phyloP scores from a whole-genome alignment of 2,329 filamentous ascomycete species.

The Epichloe scottii region DNA sequence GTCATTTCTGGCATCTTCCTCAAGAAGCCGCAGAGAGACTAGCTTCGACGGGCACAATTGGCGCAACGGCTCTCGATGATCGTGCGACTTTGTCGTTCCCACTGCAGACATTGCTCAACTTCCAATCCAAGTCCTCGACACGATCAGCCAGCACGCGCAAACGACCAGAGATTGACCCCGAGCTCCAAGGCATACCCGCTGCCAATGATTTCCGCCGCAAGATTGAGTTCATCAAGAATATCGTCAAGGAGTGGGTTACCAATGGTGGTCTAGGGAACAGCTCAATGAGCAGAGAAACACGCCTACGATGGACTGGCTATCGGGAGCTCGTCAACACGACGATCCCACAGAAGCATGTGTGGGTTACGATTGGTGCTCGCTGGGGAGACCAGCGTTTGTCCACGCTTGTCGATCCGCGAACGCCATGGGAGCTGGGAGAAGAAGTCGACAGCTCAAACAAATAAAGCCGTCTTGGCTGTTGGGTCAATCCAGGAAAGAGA shows the following conservation, averaged over 20 bases:
- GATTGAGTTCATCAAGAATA: constrained; percentile 56
- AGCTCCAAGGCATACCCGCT: constrained; percentile 50
- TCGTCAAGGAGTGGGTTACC: constrained; percentile 58
- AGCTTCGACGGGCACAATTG: constrained; percentile 51
- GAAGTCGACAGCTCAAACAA: constrained; percentile 26
- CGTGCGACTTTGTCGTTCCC: constrained; percentile 61
- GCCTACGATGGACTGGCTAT: constrained; percentile 46
- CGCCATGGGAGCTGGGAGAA: constrained; percentile 39
- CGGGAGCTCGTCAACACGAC: constrained; percentile 41
- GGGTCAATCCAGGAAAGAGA: background rate
- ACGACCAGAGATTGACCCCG: constrained; percentile 47
- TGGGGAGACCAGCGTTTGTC: constrained; percentile 44
- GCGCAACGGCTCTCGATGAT: constrained; percentile 56
- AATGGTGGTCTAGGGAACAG: constrained; percentile 60
- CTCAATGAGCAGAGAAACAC: constrained; percentile 39
- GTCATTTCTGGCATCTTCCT: constrained; percentile 66
- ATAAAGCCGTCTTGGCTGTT: constrained; percentile 7
- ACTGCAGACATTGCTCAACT: constrained; percentile 62
- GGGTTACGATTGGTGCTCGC: constrained; percentile 55
- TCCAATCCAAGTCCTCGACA: constrained; percentile 35
- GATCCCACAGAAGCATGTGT: constrained; percentile 49
- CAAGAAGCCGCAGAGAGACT: constrained; percentile 57
- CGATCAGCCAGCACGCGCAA: constrained; percentile 36
- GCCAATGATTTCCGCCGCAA: constrained; percentile 65
- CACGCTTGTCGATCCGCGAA: constrained; percentile 42